These are phyloP conservation scores for Sphagnum contortum DNA, from an alignment of 225 moss, liverwort and hornwort species.

Conservation along the genomic window DNA sequence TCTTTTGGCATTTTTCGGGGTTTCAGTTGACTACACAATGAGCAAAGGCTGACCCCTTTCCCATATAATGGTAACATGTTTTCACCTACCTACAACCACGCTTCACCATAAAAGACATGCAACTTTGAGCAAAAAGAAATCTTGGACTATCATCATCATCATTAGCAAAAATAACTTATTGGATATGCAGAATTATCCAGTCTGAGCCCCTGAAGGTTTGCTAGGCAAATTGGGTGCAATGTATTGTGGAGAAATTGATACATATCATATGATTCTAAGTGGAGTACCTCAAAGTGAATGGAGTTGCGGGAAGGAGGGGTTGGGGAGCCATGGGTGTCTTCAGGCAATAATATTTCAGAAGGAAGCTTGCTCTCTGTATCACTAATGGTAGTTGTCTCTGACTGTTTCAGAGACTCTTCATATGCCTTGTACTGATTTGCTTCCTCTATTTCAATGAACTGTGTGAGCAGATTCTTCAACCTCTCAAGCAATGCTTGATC, in stretches of 20 bases:
- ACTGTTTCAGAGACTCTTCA: conserved; percentile 2
- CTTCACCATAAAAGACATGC: too few species aligned
- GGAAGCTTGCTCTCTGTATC: conserved; percentile 13
- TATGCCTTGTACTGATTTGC: conserved; percentile 23
- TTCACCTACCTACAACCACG: too few species aligned
- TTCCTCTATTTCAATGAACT: conserved; percentile 52
- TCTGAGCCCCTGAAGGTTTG: too few species aligned
- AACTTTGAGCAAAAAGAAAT: too few species aligned
- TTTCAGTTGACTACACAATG: conserved; percentile 39
- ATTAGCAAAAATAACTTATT: too few species aligned
- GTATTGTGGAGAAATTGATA: too few species aligned
- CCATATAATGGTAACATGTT: conserved; percentile 8
- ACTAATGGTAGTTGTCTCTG: conserved; percentile 11
- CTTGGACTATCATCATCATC: too few species aligned
- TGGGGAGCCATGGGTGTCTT: not conserved
- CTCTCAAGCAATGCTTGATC: conserved; percentile 83
- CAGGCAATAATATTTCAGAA: conserved; percentile 1
- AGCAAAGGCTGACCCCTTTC: conserved; percentile 39
- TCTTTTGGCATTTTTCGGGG: conserved; percentile 22
- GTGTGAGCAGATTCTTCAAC: conserved; percentile 74
- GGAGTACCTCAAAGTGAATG: conserved; percentile 27
- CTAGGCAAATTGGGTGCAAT: too few species aligned
- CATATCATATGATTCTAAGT: too few species aligned
- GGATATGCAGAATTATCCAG: too few species aligned
- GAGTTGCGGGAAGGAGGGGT: conserved; percentile 4